Base-by-base conservation (phyloP, 352 stramenopile species). In the Phytophthora sp. region DNA sequence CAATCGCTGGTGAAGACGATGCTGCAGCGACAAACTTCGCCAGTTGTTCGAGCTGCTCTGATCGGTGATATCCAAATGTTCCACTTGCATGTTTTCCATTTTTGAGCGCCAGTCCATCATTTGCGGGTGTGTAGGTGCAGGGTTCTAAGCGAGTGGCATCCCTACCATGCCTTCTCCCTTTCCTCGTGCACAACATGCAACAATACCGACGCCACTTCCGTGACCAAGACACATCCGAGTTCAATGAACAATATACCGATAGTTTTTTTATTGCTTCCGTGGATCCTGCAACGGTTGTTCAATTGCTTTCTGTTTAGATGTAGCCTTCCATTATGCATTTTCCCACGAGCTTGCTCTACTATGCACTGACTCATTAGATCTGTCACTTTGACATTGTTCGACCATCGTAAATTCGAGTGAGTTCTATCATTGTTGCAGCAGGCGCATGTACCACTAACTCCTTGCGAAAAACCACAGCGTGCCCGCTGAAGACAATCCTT, bases 251-350 rank as follows among this genome's bases (percentile, higher is more conserved):
- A 49, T 39, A 8, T 66, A 38, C 35, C 54, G 65, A 54, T 77
- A 90, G 17, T 65, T 70, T 46, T 77, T n/a, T n/a, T 77, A 28
- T 72, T 82, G 8, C 77, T 77, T 42, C 81, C 83, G 59, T 92
- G 83, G 11, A 87, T 69, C 31, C 77, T 74, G 54, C 81, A 92
- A 32, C 73, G 84, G 20, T 80, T 79, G 42, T 69, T 63, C 28
- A 62, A 37, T 39, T 69, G 60, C n/a, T n/a, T 48, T 64, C 52
- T 17, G 42, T 39, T 4, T 52, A 35, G 48, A 32, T 52, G 41
- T 51, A 67, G 18, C 34, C 50, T 26, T 67, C 51, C 15, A 54
- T 37, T 1, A 53, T 31, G 37, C 59, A 68, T 28, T 72, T n/a
- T n/a, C n/a, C n/a, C n/a, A n/a, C n/a, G n/a, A n/a, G n/a, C n/a